Percentiles rank a stretch among this genome's conserved stretches.
Conservation (phyloP, 108 stramenopile species). For the Skeletonema costatum region DNA sequence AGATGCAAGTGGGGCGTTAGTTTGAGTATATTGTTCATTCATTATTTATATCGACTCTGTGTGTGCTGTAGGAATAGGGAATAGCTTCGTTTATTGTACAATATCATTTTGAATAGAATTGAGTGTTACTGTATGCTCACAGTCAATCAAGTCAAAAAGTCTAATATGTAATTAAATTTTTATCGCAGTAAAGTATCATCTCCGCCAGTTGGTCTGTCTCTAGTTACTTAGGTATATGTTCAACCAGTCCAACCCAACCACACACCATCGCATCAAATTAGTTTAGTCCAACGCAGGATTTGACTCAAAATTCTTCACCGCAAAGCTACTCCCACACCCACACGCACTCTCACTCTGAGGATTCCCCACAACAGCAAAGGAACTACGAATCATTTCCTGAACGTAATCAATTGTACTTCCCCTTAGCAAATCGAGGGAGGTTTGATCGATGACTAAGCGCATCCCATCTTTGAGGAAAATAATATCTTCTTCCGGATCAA, state of each 20-base stretch:
- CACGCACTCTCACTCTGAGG: conserved; percentile 96
- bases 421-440: conserved; percentile 81
- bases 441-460: conserved; percentile 69
- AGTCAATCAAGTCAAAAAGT: no score
- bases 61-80: background rate
- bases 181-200: no score
- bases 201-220: no score
- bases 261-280: background rate
- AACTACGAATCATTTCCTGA: conserved; percentile 94
- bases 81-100: background rate
- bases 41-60: background rate
- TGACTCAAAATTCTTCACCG: conserved; percentile 92
- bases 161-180: no score
- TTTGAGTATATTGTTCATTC: background rate
- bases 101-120: background rate
- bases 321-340: conserved; percentile 97
- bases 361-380: conserved; percentile 94
- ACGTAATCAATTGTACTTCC: conserved; percentile 96
- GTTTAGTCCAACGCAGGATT: conserved; percentile 84
- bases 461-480: conserved; percentile 37
- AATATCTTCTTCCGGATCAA: conserved; percentile 67
- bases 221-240: no score
- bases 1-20: background rate
- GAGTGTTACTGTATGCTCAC: no score
- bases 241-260: background rate